Base-by-base conservation (phyloP, 2,329 filamentous ascomycete genomes). In the Endothia cerciana region DNA sequence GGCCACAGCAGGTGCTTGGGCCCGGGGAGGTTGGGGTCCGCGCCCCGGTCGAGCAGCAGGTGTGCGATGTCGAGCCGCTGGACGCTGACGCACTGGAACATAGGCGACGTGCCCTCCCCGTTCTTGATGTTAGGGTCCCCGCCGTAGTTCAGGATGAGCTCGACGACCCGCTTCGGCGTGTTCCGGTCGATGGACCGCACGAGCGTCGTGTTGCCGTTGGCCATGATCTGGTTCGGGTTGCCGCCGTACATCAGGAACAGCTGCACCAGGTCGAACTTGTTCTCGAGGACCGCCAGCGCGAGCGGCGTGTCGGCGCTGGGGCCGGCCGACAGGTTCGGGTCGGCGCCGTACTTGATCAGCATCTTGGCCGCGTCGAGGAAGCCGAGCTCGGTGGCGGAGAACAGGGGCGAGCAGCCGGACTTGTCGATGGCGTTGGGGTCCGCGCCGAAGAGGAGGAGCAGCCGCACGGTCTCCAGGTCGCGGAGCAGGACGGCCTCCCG, bases 1-100 rank as follows among this genome's bases (percentile, higher is more conserved):
- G 87, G 87, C 89, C 89, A 89, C 30, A 91, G 81, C 76, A 88
- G 85, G 77, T 91, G 86, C 74, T 90, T 89, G 13, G 88, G 88
- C 1, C 87, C 88, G 1, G 89, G 89, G 6, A 91, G 78, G 73
- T 92, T 91, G 10, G 88, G 84, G 71, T 91, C 84, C 1, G 89
- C 89, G 3, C 85, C 83, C 63, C 88, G 82, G 61, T 90, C 77
- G 3, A 83, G 72, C 38, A 83, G 76, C 2, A 73, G 74, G 10
- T 76, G 79, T 66, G 89, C 83, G 1, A 89, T 78, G 65, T 90
- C 87, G 59, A 82, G 76, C 6, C 88, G 82, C 36, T 68, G 66
- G 13, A 81, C 82, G 22, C 79, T 78, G 62, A 91, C 87, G 4
- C 88, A 86, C 69, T 86, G 83, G 73, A 89, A 89, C 1, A 91